phyloP scores from a whole-genome alignment of 306 rosid species.

The Benincasa hispida region DNA sequence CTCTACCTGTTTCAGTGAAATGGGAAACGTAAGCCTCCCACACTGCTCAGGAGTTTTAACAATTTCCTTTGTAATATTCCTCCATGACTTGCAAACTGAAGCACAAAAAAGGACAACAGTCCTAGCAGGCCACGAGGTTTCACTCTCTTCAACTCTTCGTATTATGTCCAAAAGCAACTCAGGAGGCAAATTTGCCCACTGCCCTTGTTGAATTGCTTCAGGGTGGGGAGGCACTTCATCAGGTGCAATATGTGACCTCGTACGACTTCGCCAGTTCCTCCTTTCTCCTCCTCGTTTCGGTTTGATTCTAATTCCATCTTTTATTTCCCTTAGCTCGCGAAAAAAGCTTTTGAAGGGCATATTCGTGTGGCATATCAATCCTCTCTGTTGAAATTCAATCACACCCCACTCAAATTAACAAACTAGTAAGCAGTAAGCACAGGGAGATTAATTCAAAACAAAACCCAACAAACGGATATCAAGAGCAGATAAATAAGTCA shows the following conservation, averaged over 20 bases:
- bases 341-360: conserved; percentile 65
- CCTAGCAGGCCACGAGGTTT: conserved; percentile 68
- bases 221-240: conserved; percentile 25
- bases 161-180: conserved; percentile 74
- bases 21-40: conserved; percentile 75
- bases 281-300: conserved; percentile 45
- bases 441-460: neutral
- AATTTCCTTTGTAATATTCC: conserved; percentile 45
- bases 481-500: neutral
- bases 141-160: conserved; percentile 73
- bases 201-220: conserved; percentile 33
- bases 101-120: conserved; percentile 47
- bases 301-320: conserved; percentile 56
- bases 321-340: conserved; percentile 57
- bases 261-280: conserved; percentile 37
- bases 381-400: conserved; percentile 27
- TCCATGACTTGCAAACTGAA: conserved; percentile 83
- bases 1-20: conserved; percentile 79
- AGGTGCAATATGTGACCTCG: conserved; percentile 67
- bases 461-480: neutral
- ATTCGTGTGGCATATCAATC: conserved; percentile 23
- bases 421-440: neutral
- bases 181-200: conserved; percentile 58
- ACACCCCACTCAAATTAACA: conserved; percentile 2
- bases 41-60: conserved; percentile 74